Conservation (phyloP, 1,284 basidiomycete species). For the Calocybe gambosa region DNA sequence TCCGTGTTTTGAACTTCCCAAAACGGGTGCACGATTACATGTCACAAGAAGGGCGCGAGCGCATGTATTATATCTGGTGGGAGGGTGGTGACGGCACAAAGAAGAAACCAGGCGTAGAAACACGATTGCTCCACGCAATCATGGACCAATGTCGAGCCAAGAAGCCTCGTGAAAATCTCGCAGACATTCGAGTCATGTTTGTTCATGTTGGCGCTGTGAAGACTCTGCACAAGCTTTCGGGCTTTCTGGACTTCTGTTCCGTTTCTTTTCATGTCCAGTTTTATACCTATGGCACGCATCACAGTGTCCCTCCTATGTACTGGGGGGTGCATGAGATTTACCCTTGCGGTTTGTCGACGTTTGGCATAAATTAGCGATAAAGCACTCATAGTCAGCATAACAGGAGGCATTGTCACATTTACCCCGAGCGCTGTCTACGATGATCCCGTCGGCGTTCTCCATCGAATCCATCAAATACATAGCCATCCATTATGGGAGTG, state of each 20-base stretch:
- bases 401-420: slow-evolving; percentile 67
- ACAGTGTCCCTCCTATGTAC: slow-evolving; percentile 35
- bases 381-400: slow-evolving; percentile 10
- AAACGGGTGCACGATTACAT: slow-evolving; percentile 36
- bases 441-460: slow-evolving; percentile 37
- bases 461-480: slow-evolving; percentile 41
- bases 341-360: slow-evolving; percentile 45
- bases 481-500: slow-evolving; percentile 61
- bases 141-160: slow-evolving; percentile 34
- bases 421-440: slow-evolving; percentile 51
- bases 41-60: slow-evolving; percentile 19
- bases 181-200: slow-evolving; percentile 47
- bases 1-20: slow-evolving; percentile 43
- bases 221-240: slow-evolving; percentile 40
- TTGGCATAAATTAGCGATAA: slow-evolving; percentile 7
- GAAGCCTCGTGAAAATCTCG: slow-evolving; percentile 19
- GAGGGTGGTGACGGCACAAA: slow-evolving; percentile 20
- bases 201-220: slow-evolving; percentile 55
- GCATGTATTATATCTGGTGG: slow-evolving; percentile 31
- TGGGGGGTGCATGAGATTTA: slow-evolving; percentile 63
- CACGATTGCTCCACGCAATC: slow-evolving; percentile 35
- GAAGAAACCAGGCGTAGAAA: slow-evolving; percentile 34
- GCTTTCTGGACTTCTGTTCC: slow-evolving; percentile 38
- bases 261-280: slow-evolving; percentile 45
- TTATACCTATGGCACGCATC: slow-evolving; percentile 59